A percentile compares a stretch with the other conserved stretches of the same genome.
phyloP scores from a whole-genome alignment of 2,329 filamentous ascomycete genomes.

The Raffaelea deltoideospora region DNA sequence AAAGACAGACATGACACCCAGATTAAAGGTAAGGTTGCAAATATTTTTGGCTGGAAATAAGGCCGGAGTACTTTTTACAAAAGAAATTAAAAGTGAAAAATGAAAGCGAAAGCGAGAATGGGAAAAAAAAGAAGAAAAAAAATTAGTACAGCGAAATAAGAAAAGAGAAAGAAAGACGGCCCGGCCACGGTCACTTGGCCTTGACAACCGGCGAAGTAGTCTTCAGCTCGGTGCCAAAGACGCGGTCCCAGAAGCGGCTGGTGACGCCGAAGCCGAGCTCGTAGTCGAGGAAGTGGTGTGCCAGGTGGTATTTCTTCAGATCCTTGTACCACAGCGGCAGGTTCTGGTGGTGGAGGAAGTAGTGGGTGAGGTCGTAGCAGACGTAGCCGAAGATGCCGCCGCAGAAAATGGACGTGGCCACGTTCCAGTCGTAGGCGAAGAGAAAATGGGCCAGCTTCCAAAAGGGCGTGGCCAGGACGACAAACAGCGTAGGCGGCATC shows the following conservation, averaged over 20 bases:
- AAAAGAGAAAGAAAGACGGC: neutral
- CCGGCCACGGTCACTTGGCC: conserved; percentile 11
- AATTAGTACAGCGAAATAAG: neutral
- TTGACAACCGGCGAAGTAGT: conserved; percentile 16
- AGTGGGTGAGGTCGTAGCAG: conserved; percentile 94
- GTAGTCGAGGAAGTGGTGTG: conserved; percentile 96
- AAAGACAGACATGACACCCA: too few relatives aligned
- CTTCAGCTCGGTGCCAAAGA: conserved; percentile 77
- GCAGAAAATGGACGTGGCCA: conserved; percentile 63
- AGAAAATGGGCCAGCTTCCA: conserved; percentile 77
- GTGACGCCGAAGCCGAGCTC: conserved; percentile 96
- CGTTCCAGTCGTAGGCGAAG: conserved; percentile 75
- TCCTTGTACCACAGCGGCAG: conserved; percentile 79
- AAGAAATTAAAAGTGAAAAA: neutral
- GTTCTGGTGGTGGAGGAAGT: conserved; percentile 93
- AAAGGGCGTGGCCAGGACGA: conserved; percentile 73
- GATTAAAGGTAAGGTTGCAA: too few relatives aligned
- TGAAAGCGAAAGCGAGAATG: neutral
- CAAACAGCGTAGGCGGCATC: conserved; percentile 85
- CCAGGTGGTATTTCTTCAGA: conserved; percentile 93
- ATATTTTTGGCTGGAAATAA: too few relatives aligned
- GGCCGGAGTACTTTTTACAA: too few relatives aligned
- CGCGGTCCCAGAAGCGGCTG: conserved; percentile 83
- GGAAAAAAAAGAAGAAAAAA: conserved; percentile 1
- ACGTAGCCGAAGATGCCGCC: conserved; percentile 93